Percentiles rank a stretch among this genome's conserved stretches.
Evolutionary conservation across 2,329 filamentous ascomycete species (phyloP).

Genomic region (Didymella glomerata): DNA sequence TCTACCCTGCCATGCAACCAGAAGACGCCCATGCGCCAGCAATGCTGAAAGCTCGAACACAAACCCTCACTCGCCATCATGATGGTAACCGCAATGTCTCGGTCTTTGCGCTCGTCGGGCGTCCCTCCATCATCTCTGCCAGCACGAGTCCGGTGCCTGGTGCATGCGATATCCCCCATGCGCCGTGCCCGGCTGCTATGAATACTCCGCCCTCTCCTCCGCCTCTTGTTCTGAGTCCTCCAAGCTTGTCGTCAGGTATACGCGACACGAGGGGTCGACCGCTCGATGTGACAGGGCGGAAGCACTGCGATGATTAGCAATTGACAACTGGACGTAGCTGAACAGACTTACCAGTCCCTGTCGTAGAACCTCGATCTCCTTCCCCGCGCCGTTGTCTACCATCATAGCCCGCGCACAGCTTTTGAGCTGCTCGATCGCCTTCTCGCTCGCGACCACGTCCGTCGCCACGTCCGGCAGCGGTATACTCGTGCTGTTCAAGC

Average conservation of each 20-base stretch:
- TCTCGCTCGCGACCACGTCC: slow-evolving; percentile 57
- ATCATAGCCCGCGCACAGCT: slow-evolving; percentile 61
- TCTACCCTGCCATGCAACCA: slow-evolving; percentile 3
- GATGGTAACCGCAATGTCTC: slow-evolving; percentile 55
- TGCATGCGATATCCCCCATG: slow-evolving; percentile 69
- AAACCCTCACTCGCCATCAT: slow-evolving; percentile 1
- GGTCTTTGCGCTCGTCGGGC: slow-evolving; percentile 67
- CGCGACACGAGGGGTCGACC: slow-evolving; percentile 71
- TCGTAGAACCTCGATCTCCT: slow-evolving; percentile 69
- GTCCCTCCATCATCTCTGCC: slow-evolving; percentile 72
- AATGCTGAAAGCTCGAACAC: slow-evolving; percentile 2
- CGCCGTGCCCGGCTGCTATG: slow-evolving; percentile 75
- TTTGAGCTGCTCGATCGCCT: slow-evolving; percentile 61
- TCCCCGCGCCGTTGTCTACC: slow-evolving; percentile 49
- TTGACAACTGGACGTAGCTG: neutral
- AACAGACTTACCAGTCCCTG: slow-evolving; percentile 61
- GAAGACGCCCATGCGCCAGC: slow-evolving; percentile 6
- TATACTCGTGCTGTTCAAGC: slow-evolving; percentile 69
- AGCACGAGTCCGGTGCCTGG: slow-evolving; percentile 76
- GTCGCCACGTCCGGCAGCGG: slow-evolving; percentile 67
- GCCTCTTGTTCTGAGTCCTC: slow-evolving; percentile 56
- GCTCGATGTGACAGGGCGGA: slow-evolving; percentile 71
- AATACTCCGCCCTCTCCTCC: slow-evolving; percentile 69
- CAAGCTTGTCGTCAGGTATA: slow-evolving; percentile 66
- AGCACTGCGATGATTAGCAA: slow-evolving; percentile 59